phyloP scores from a whole-genome alignment of 345 rosid species.

The Schrenkiella parvula region DNA sequence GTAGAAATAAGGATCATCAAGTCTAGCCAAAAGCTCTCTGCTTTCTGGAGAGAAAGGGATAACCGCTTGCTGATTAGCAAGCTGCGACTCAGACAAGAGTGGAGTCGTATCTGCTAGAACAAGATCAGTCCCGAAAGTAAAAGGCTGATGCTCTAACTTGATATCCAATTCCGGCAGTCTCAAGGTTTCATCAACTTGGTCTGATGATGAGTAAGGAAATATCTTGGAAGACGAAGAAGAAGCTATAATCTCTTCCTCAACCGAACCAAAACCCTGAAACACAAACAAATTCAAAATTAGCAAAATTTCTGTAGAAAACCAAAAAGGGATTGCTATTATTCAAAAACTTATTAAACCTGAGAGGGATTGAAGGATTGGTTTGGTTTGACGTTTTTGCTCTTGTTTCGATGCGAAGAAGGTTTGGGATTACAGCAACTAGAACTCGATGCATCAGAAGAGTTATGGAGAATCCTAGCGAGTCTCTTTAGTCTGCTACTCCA shows the following conservation, averaged over 20 bases:
- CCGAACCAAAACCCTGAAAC: constrained; percentile 31
- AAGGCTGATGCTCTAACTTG: constrained; percentile 33
- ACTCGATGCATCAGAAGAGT: constrained; percentile 40
- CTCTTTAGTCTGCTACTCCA: constrained; percentile 95
- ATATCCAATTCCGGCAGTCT: constrained; percentile 33
- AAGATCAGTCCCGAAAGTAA: constrained; percentile 27
- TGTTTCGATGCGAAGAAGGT: constrained; percentile 10
- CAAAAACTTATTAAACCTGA: not conserved
- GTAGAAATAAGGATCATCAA: constrained; percentile 55
- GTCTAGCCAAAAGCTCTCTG: constrained; percentile 50
- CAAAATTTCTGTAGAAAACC: not conserved
- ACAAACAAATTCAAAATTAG: not conserved
- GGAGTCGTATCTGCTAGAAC: constrained; percentile 6
- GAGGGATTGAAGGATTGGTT: not conserved
- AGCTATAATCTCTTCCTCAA: constrained; percentile 37
- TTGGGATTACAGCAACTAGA: constrained; percentile 19
- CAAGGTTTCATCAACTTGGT: constrained; percentile 21
- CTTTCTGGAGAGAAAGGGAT: constrained; percentile 48
- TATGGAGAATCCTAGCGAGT: constrained; percentile 65
- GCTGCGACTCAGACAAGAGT: constrained; percentile 19
- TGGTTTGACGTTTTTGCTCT: constrained; percentile 17
- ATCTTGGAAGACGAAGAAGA: constrained; percentile 20
- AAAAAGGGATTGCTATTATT: not conserved
- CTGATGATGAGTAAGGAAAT: constrained; percentile 28
- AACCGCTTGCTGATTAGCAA: constrained; percentile 36